Conservation (phyloP, 129 eudicot genomes). For the Deinandra increscens region DNA sequence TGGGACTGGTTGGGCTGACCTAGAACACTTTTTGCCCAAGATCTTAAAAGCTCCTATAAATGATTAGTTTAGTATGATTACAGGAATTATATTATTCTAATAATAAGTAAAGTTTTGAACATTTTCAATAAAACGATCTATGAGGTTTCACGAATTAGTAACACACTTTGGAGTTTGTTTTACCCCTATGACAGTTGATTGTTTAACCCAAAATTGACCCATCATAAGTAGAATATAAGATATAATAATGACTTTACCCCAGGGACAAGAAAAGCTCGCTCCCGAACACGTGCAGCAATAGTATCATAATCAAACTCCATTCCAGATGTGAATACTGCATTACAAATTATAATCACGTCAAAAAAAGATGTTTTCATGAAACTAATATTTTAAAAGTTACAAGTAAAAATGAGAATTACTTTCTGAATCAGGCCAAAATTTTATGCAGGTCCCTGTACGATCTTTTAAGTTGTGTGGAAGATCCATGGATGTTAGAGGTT, state of each 20-base stretch:
- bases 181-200: background rate
- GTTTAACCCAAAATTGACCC: no score
- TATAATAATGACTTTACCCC: slow-evolving; percentile 48
- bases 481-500: slow-evolving; percentile 50
- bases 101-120: background rate
- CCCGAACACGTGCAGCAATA: slow-evolving; percentile 88
- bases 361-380: slow-evolving; percentile 9
- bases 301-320: slow-evolving; percentile 81
- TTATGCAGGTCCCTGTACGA: slow-evolving; percentile 70
- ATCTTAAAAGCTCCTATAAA: background rate
- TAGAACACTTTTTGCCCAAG: background rate
- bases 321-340: slow-evolving; percentile 86
- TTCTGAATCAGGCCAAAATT: slow-evolving; percentile 82
- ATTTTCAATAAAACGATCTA: background rate
- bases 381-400: background rate
- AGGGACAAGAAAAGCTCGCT: slow-evolving; percentile 93
- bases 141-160: background rate
- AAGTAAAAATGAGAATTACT: slow-evolving; percentile 32
- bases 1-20: background rate
- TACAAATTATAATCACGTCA: slow-evolving; percentile 15
- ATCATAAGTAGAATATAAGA: background rate
- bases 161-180: background rate
- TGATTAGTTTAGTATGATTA: background rate
- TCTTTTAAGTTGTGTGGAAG: slow-evolving; percentile 48
- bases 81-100: background rate